These are phyloP conservation scores for Allantophomopsis cytisporea DNA, from an alignment of 2,329 filamentous ascomycete species.

Conservation along the genomic window DNA sequence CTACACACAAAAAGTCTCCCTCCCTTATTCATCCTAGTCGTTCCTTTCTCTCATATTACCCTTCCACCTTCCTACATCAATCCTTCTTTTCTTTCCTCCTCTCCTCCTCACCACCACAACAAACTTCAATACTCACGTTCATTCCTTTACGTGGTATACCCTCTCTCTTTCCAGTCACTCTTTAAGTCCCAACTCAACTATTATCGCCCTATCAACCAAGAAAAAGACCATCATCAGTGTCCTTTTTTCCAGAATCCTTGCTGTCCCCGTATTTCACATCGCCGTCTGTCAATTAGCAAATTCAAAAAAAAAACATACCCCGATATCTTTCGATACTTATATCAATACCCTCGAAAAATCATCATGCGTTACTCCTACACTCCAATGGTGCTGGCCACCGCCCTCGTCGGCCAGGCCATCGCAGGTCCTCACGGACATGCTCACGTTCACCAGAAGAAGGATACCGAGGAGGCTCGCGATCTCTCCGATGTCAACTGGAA, in stretches of 20 bases:
- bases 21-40: no score
- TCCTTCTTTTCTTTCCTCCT: no score
- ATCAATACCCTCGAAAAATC: not conserved
- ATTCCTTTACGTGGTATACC: conserved; percentile 1
- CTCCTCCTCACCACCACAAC: no score
- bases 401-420: not conserved
- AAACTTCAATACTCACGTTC: conserved; percentile 1
- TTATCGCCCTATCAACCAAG: not conserved
- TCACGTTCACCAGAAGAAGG: conserved; percentile 1
- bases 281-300: not conserved
- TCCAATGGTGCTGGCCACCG: conserved; percentile 2
- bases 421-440: conserved; percentile 1
- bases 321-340: not conserved
- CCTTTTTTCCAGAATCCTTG: not conserved
- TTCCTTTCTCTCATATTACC: no score
- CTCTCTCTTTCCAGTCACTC: not conserved
- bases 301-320: not conserved
- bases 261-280: not conserved
- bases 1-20: no score
- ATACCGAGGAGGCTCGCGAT: not conserved
- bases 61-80: no score
- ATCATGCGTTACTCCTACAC: conserved; percentile 1
- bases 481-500: not conserved
- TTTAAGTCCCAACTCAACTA: not conserved
- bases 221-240: not conserved